Conservation (phyloP, 2,329 filamentous ascomycete genomes). For the Verticillium klebahnii region DNA sequence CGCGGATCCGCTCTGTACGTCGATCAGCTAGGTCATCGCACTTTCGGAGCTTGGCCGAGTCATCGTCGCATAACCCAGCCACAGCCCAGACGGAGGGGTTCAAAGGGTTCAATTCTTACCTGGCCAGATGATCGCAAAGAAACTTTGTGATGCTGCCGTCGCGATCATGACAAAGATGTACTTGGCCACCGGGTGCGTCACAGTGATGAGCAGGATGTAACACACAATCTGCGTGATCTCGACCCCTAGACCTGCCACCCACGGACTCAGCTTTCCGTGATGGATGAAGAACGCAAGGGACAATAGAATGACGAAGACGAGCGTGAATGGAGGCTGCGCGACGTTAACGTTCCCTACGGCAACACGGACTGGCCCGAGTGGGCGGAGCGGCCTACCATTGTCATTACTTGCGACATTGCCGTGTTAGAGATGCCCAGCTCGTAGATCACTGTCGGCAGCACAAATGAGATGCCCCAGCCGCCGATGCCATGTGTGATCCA, state of each 20-base stretch:
- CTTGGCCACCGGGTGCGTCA: constrained; percentile 26
- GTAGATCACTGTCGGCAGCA: constrained; percentile 21
- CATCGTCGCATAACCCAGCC: not conserved
- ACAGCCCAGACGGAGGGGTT: not conserved
- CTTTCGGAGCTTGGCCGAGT: not conserved
- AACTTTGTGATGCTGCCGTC: constrained; percentile 29
- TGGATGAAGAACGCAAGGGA: constrained; percentile 17
- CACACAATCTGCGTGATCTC: constrained; percentile 29
- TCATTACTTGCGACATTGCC: constrained; percentile 22
- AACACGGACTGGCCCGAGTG: too few relatives aligned
- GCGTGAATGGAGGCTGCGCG: constrained; percentile 12
- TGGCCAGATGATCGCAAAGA: constrained; percentile 34
- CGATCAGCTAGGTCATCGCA: not conserved
- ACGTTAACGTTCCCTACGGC: not conserved
- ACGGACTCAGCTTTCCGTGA: constrained; percentile 14
- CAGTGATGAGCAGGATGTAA: constrained; percentile 32
- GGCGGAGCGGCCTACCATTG: constrained; percentile 11
- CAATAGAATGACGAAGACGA: constrained; percentile 20
- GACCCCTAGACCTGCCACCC: constrained; percentile 19
- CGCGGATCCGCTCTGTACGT: constrained; percentile 27
- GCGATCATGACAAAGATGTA: constrained; percentile 34
- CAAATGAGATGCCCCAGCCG: constrained; percentile 21
- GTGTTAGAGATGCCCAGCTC: constrained; percentile 21
- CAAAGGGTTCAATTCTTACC: constrained; percentile 9
- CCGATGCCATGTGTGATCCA: constrained; percentile 23